phyloP scores from a whole-genome alignment of 1,284 basidiomycete genomes.

The Ceratobasidium sp. region DNA sequence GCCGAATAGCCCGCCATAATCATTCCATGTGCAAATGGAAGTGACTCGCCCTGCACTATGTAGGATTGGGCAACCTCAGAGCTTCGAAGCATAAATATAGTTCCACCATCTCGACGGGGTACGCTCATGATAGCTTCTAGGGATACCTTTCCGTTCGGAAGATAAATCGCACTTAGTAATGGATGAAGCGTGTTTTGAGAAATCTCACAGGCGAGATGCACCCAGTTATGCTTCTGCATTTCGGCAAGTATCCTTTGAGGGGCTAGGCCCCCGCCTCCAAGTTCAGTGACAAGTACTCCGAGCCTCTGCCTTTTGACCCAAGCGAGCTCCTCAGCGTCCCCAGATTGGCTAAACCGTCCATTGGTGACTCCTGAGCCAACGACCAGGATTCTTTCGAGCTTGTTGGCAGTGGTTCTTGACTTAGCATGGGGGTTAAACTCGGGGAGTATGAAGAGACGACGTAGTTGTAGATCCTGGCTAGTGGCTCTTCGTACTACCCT shows the following conservation, averaged over 20 bases:
- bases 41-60: constrained; percentile 35
- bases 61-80: constrained; percentile 26
- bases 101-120: neutral
- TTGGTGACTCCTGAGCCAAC: neutral
- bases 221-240: constrained; percentile 6
- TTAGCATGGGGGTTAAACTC: neutral
- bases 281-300: neutral
- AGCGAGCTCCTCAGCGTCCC: neutral
- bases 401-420: neutral
- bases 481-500: neutral
- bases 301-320: neutral
- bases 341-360: neutral
- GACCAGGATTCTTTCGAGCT: neutral
- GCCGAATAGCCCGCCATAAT: constrained; percentile 29
- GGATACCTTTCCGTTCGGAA: constrained; percentile 3
- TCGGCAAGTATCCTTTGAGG: neutral
- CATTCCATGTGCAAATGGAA: constrained; percentile 45
- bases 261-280: neutral
- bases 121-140: neutral
- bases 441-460: constrained; percentile 25
- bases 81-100: neutral
- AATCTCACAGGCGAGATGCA: constrained; percentile 28
- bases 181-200: neutral
- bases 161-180: constrained; percentile 12
- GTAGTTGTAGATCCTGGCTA: constrained; percentile 20